These are phyloP conservation scores for Harringtonia lauricola DNA, from an alignment of 2,329 filamentous ascomycete species.

Conservation along the genomic window DNA sequence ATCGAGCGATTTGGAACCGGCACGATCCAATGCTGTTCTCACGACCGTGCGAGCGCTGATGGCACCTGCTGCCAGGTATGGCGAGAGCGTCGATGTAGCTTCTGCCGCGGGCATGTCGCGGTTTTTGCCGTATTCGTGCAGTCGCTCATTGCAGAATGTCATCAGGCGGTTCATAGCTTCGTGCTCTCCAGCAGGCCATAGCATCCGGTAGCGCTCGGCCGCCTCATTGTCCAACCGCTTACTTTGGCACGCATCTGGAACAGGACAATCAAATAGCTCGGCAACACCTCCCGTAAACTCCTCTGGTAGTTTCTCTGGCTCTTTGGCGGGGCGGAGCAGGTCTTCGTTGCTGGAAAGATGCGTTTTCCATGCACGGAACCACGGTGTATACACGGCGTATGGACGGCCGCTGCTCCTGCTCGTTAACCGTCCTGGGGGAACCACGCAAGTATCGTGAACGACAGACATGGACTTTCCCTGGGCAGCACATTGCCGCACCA, in stretches of 20 bases:
- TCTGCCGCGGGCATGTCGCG: conserved; percentile 41
- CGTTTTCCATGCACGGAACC: conserved; percentile 67
- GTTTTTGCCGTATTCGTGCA: conserved; percentile 45
- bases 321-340: conserved; percentile 49
- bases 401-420: conserved; percentile 63
- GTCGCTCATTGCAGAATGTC: conserved; percentile 56
- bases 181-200: conserved; percentile 46
- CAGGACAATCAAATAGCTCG: conserved; percentile 50
- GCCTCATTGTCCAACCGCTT: conserved; percentile 52
- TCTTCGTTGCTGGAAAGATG: conserved; percentile 61
- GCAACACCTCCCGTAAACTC: conserved; percentile 51
- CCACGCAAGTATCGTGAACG: conserved; percentile 72
- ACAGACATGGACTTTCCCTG: conserved; percentile 59
- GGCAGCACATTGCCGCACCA: conserved; percentile 50
- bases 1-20: conserved; percentile 55
- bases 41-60: conserved; percentile 57
- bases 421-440: conserved; percentile 57
- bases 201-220: conserved; percentile 38
- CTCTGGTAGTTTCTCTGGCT: conserved; percentile 46
- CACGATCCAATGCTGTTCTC: conserved; percentile 44
- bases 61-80: conserved; percentile 57
- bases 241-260: conserved; percentile 51
- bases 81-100: conserved; percentile 58
- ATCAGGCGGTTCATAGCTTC: conserved; percentile 54
- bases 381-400: conserved; percentile 76